A percentile compares a stretch with the other conserved stretches of the same genome.
Evolutionary conservation across 2,329 filamentous ascomycete genomes (phyloP).

Genomic region (Blumeriella jaapii): DNA sequence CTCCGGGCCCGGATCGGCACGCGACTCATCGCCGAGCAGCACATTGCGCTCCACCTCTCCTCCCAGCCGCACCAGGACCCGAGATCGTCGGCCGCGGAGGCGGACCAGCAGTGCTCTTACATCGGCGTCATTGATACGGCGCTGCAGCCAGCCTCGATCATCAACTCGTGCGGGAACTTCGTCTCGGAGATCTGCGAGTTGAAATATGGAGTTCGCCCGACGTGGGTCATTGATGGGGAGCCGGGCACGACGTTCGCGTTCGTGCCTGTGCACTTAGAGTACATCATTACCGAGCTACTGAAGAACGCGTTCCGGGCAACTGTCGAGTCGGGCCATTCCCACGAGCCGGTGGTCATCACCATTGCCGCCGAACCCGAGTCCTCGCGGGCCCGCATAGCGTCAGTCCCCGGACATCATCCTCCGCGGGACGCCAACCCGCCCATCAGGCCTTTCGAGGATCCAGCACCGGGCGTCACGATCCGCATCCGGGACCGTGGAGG

Average conservation of each 20-base stretch:
- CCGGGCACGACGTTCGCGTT: slow-evolving; percentile 83
- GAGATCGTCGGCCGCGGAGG: slow-evolving; percentile 36
- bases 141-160: slow-evolving; percentile 67
- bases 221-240: slow-evolving; percentile 71
- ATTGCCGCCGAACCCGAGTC: slow-evolving; percentile 55
- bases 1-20: slow-evolving; percentile 90
- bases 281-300: slow-evolving; percentile 90
- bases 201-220: slow-evolving; percentile 81
- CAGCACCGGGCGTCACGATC: slow-evolving; percentile 80
- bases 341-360: slow-evolving; percentile 80
- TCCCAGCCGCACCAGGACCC: slow-evolving; percentile 60
- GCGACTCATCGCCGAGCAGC: slow-evolving; percentile 87
- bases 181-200: slow-evolving; percentile 95
- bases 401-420: neutral
- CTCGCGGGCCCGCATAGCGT: neutral
- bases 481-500: slow-evolving; percentile 92
- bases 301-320: slow-evolving; percentile 96
- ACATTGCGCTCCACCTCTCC: slow-evolving; percentile 77
- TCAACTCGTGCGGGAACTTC: slow-evolving; percentile 77
- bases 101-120: slow-evolving; percentile 48
- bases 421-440: slow-evolving; percentile 18
- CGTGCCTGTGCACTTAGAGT: slow-evolving; percentile 91
- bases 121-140: slow-evolving; percentile 94
- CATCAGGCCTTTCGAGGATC: slow-evolving; percentile 48
- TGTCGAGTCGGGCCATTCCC: slow-evolving; percentile 68